Conservation (phyloP, 768 basidiomycete species). For the Tricholoma sp. region DNA sequence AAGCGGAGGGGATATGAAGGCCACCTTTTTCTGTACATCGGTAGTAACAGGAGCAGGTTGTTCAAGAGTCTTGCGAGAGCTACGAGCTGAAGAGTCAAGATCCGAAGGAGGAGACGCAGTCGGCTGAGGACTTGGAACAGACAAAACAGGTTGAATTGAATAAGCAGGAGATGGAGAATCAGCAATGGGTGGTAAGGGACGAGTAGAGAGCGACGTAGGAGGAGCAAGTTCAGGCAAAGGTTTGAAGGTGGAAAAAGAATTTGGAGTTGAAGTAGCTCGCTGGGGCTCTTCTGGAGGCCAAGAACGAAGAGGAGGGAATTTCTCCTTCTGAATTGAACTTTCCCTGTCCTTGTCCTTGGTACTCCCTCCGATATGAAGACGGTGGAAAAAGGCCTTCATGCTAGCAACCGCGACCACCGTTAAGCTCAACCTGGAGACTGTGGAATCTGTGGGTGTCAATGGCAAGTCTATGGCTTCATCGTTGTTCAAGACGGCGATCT, state of each 20-base stretch:
- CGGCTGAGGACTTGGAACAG: slow-evolving; percentile 21
- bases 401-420: neutral
- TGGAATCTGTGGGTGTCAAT: neutral
- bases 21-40: slow-evolving; percentile 79
- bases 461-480: neutral
- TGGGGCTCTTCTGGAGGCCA: slow-evolving; percentile 56
- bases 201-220: slow-evolving; percentile 26
- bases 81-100: slow-evolving; percentile 20
- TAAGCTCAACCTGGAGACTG: no score
- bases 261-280: slow-evolving; percentile 36
- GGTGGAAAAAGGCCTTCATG: slow-evolving; percentile 85
- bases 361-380: slow-evolving; percentile 63
- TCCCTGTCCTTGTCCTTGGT: slow-evolving; percentile 63
- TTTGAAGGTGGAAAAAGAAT: slow-evolving; percentile 51
- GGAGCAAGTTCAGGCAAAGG: slow-evolving; percentile 67
- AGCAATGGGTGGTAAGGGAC: slow-evolving; percentile 24
- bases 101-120: slow-evolving; percentile 16
- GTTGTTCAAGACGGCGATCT: neutral
- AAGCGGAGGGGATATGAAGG: slow-evolving; percentile 78
- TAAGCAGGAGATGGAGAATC: slow-evolving; percentile 21
- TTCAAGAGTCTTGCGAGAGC: slow-evolving; percentile 33
- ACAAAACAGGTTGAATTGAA: slow-evolving; percentile 24
- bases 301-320: slow-evolving; percentile 61
- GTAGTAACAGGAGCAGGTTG: slow-evolving; percentile 21
- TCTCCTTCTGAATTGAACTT: slow-evolving; percentile 43